phyloP scores from a whole-genome alignment of 116 monocot species.

The Thalassia testudinum region DNA sequence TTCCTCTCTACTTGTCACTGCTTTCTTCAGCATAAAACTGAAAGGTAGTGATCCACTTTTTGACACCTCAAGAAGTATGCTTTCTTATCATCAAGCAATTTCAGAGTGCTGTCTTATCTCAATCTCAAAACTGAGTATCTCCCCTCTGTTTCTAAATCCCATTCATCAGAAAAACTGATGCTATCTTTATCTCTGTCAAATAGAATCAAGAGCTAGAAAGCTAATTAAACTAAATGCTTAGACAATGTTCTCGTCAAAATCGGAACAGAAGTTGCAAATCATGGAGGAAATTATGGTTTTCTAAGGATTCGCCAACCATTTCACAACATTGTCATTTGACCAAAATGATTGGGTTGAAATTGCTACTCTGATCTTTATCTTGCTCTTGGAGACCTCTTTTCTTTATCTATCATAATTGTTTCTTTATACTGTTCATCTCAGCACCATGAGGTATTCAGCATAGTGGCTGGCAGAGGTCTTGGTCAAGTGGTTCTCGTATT shows the following conservation, averaged over 20 bases:
- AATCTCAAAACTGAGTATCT: too few species aligned
- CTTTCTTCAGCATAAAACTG: too few species aligned
- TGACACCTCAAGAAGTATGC: too few species aligned
- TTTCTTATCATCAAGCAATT: too few species aligned
- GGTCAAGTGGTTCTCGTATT: slow-evolving; percentile 5
- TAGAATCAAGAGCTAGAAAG: too few species aligned
- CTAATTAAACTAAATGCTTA: too few species aligned
- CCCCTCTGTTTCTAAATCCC: too few species aligned
- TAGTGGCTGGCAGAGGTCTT: slow-evolving; percentile 2
- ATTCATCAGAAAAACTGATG: too few species aligned
- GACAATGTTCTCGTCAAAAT: neutral
- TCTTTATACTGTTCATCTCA: neutral
- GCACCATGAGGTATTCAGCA: slow-evolving; percentile 9
- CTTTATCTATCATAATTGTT: neutral
- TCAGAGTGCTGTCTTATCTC: too few species aligned
- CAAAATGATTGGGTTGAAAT: neutral
- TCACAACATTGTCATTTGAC: neutral
- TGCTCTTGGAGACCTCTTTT: neutral
- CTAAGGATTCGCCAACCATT: neutral
- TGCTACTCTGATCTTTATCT: neutral
- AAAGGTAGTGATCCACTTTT: too few species aligned
- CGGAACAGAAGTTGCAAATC: neutral
- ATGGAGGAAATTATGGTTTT: neutral
- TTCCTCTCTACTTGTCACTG: too few species aligned
- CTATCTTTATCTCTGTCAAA: too few species aligned